Percentiles rank a stretch among this genome's conserved stretches.
These are phyloP conservation scores for Diplodia corticola DNA, from an alignment of 2,329 filamentous ascomycete genomes.

Conservation along the genomic window DNA sequence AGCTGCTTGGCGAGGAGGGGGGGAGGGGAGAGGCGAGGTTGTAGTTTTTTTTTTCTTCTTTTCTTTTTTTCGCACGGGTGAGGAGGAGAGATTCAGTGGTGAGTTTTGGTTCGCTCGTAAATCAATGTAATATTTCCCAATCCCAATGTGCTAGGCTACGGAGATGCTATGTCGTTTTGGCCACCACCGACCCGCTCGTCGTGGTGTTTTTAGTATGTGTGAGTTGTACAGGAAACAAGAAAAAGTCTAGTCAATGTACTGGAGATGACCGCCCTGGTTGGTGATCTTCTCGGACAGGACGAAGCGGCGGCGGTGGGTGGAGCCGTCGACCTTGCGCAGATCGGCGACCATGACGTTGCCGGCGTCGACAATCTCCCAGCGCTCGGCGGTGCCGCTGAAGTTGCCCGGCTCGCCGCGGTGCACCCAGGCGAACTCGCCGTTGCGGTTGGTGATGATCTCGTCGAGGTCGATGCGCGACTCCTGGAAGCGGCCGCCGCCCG, in stretches of 20 bases:
- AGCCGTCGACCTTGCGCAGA: neutral
- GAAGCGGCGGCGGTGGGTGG: neutral
- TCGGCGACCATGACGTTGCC: conserved; percentile 13
- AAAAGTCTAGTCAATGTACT: neutral
- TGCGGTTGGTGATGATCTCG: neutral
- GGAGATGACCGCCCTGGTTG: conserved; percentile 2
- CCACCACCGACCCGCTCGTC: too few relatives aligned
- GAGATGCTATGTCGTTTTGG: too few relatives aligned
- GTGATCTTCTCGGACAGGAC: conserved; percentile 4
- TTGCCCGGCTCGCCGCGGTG: conserved; percentile 4
- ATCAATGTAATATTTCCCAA: too few relatives aligned
- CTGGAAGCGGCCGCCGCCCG: neutral
- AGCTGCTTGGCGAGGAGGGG: conserved; percentile 29
- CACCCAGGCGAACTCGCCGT: conserved; percentile 12
- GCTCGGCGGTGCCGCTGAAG: conserved; percentile 7
- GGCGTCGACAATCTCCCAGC: conserved; percentile 7
- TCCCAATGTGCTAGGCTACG: too few relatives aligned
- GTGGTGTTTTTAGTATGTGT: neutral
- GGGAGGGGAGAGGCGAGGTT: neutral
- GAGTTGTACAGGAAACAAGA: neutral
- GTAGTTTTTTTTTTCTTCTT: too few relatives aligned
- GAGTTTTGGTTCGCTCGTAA: too few relatives aligned
- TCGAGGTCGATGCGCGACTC: conserved; percentile 12
- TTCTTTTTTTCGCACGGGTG: too few relatives aligned
- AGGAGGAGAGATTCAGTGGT: too few relatives aligned